Evolutionary conservation across 768 basidiomycete genomes (phyloP), one percentile per base, ranked within the genome.

Genomic region (Auricularia sp.): DNA sequence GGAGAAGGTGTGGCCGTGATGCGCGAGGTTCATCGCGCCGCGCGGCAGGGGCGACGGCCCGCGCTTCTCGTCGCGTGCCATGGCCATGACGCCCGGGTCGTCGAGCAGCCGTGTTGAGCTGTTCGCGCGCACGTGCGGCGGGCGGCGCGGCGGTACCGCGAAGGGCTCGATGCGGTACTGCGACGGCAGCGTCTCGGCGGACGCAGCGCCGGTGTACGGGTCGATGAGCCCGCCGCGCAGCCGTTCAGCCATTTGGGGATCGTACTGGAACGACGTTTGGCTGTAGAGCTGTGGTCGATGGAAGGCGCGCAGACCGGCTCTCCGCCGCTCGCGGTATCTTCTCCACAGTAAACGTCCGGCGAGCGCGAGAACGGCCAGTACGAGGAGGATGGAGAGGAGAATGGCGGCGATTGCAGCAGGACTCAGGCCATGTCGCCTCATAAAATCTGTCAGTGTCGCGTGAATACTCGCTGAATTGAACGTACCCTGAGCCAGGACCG

Each of bases 211-310:
- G 7, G 24, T 59, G 29, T 59, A 59, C 34, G 56, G 56, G 14
- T 59, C 56, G 56, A 59, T 59, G 56, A 59, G 29, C 13, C 56
- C 56, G 34, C 56, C 56, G 34, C 56, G 56, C 11, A 59, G 29
- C 6, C 56, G 56, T 33, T 59, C 56, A 10, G 56, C 56, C 24
- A 59, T 24, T 3, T 59, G 56, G 18, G 56, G 56, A 33, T 59
- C 56, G 8, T 33, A 18, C 10, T 14, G 11, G 24, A 29, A 59
- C 24, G 29, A 33, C 34, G 56, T 29, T 10, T 59, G 24, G 29
- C 24, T 59, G 56, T 59, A 59, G 0, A 29, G 21, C 29, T 59
- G 24, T 34, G 29, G 56, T 29, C 56, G 29, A 35, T 24, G 29
- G 29, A 59, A 24, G 8, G 24, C 34, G 14, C 24, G 29, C 13